A percentile compares a stretch with the other conserved stretches of the same genome.
Conservation (phyloP, 2,329 filamentous ascomycete species). For the Aschersonia sp. region DNA sequence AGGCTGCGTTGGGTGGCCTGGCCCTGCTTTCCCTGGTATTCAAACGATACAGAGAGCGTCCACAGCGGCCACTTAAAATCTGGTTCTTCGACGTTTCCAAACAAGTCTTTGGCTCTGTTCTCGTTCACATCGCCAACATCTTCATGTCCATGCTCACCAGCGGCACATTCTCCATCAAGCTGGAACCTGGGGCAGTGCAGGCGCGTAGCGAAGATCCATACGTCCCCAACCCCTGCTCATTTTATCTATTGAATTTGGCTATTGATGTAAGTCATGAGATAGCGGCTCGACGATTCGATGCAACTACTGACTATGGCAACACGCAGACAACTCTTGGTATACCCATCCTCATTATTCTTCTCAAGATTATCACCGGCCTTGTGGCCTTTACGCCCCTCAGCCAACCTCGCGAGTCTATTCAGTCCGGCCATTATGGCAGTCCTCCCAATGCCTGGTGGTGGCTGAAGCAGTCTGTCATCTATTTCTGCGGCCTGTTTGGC, state of each 20-base stretch:
- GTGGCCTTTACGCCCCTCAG: slow-evolving; percentile 66
- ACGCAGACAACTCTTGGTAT: slow-evolving; percentile 77
- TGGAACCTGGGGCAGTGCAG: slow-evolving; percentile 28
- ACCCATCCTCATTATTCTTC: slow-evolving; percentile 79
- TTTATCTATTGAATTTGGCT: slow-evolving; percentile 83
- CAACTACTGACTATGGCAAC: background rate
- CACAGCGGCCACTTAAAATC: slow-evolving; percentile 84
- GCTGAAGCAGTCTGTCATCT: slow-evolving; percentile 91
- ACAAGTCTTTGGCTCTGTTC: slow-evolving; percentile 84
- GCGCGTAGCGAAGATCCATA: slow-evolving; percentile 40
- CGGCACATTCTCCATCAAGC: slow-evolving; percentile 59
- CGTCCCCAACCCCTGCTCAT: slow-evolving; percentile 85
- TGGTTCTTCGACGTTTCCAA: slow-evolving; percentile 98
- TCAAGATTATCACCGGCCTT: slow-evolving; percentile 60
- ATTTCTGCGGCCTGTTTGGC: slow-evolving; percentile 84
- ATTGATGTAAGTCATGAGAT: slow-evolving; percentile 63
- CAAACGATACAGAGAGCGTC: slow-evolving; percentile 85
- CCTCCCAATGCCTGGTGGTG: slow-evolving; percentile 79
- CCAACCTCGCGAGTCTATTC: slow-evolving; percentile 71
- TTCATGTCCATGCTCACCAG: slow-evolving; percentile 94
- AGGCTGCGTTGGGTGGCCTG: slow-evolving; percentile 69
- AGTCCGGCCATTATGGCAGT: slow-evolving; percentile 79
- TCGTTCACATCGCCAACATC: slow-evolving; percentile 85
- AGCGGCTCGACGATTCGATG: background rate
- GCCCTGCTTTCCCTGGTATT: slow-evolving; percentile 78